Evolutionary conservation across 2,329 filamentous ascomycete genomes (phyloP), one percentile per base, ranked within the genome.

Genomic region (Penicillium griseofulvum): DNA sequence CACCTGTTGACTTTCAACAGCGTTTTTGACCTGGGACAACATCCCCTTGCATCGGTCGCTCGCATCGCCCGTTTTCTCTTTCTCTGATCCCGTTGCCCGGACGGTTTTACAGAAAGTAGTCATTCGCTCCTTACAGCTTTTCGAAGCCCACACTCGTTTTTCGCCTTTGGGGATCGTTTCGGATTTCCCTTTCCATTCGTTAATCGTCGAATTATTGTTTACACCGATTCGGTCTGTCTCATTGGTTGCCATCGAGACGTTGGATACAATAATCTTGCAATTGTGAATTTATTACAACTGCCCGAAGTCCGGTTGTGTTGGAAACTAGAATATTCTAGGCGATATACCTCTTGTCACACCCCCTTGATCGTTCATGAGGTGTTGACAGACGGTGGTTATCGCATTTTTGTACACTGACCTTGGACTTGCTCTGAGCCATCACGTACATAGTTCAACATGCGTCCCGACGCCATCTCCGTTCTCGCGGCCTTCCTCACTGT

Each of bases 401-500:
- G 39, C 55, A 61, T 56, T 57, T 53, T 60, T 51, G 55, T 61
- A 56, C 56, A 61, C 57, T 37, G 49, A 42, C 46, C 37, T 52
- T 47, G 34, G 52, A 55, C 48, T 9, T 42, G 17, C 51, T 51
- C 34, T 52, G 24, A 50, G 49, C 34, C 29, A 42, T 36, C 41
- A 44, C 52, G 43, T 50, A 53, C 39, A 55, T 46, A 36, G 39
- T 41, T 54, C 64, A 67, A 55, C 19, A 75, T 74, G 71, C 65
- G 71, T 37, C 53, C 64, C 44, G 63, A 62, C 33, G 57, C 63
- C 31, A 58, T 68, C 37, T 66, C 70, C 36, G 54, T 70, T 22
- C 57, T 75, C 39, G 65, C 68, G 50, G 70, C 68, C 44, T 65
- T 73, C 26, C 53, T 69, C 54, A 70, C 70, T 45, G 56, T 73